Evolutionary conservation across 2,329 filamentous ascomycete genomes (phyloP).

Genomic region (Hypomyces perniciosus): DNA sequence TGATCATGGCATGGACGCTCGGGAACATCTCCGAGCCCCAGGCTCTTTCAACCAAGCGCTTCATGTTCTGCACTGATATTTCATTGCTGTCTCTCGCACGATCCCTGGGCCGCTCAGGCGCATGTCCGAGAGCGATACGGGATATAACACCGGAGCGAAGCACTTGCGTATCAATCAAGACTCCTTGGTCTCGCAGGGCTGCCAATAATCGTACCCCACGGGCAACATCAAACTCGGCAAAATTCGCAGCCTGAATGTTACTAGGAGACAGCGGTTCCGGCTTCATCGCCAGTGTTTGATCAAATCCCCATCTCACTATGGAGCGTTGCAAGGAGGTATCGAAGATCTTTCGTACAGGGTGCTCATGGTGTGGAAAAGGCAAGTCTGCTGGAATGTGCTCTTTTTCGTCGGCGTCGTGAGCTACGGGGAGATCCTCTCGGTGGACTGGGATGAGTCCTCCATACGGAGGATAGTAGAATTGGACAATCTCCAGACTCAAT

Average conservation of each 20-base stretch:
- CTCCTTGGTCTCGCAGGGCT: slow-evolving; percentile 28
- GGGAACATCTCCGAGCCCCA: slow-evolving; percentile 30
- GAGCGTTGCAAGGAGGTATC: slow-evolving; percentile 31
- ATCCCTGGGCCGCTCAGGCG: slow-evolving; percentile 23
- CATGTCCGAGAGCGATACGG: slow-evolving; percentile 25
- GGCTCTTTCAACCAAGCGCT: slow-evolving; percentile 27
- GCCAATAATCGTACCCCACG: slow-evolving; percentile 32
- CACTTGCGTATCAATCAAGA: slow-evolving; percentile 28
- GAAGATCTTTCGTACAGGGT: slow-evolving; percentile 45
- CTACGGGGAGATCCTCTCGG: slow-evolving; percentile 34
- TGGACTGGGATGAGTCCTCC: slow-evolving; percentile 38
- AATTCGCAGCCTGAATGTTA: slow-evolving; percentile 6
- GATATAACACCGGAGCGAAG: slow-evolving; percentile 23
- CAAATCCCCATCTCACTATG: slow-evolving; percentile 43
- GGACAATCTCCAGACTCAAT: slow-evolving; percentile 37
- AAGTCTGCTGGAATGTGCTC: slow-evolving; percentile 35
- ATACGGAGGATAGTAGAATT: slow-evolving; percentile 29
- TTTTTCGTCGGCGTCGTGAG: slow-evolving; percentile 6
- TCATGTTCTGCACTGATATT: slow-evolving; percentile 24
- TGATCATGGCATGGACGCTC: slow-evolving; percentile 15
- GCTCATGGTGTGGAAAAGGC: slow-evolving; percentile 32
- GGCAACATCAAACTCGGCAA: slow-evolving; percentile 27
- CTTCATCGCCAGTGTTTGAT: slow-evolving; percentile 25
- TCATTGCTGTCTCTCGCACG: slow-evolving; percentile 27
- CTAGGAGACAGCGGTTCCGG: slow-evolving; percentile 14